phyloP scores from a whole-genome alignment of 495 filamentous ascomycete species.

The Hypomontagnella monticulosa region DNA sequence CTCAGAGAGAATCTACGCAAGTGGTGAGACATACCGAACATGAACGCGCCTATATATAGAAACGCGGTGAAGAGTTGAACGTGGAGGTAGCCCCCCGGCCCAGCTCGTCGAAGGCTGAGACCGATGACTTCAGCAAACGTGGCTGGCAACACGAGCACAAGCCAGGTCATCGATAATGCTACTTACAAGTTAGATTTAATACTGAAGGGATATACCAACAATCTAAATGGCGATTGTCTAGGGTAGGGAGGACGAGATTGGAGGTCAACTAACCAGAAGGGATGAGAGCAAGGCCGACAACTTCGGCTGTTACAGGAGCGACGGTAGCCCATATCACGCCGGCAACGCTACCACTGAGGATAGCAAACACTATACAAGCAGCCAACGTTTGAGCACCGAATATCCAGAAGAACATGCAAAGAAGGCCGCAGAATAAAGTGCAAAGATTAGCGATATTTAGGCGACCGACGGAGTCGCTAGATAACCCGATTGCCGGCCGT shows the following conservation, averaged over 20 bases:
- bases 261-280: conserved; percentile 62
- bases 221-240: too few relatives aligned
- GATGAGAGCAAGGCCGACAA: conserved; percentile 76
- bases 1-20: neutral
- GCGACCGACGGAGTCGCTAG: conserved; percentile 71
- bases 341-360: conserved; percentile 74
- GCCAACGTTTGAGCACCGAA: conserved; percentile 70
- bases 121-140: conserved; percentile 81
- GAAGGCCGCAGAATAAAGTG: conserved; percentile 67
- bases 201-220: too few relatives aligned
- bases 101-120: conserved; percentile 67
- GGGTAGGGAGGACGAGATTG: neutral
- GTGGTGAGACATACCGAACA: conserved; percentile 46
- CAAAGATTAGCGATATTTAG: conserved; percentile 72
- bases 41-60: conserved; percentile 51
- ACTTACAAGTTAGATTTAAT: too few relatives aligned
- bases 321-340: conserved; percentile 80
- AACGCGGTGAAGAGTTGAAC: conserved; percentile 54
- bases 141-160: conserved; percentile 74
- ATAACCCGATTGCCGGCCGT: conserved; percentile 72
- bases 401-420: conserved; percentile 74
- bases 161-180: conserved; percentile 78
- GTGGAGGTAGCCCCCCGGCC: conserved; percentile 51
- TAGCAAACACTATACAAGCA: conserved; percentile 73
- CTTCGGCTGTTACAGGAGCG: conserved; percentile 78